These are phyloP conservation scores for Gracilaria vermiculophylla DNA, from an alignment of 23 red algal genomes.

Conservation along the genomic window DNA sequence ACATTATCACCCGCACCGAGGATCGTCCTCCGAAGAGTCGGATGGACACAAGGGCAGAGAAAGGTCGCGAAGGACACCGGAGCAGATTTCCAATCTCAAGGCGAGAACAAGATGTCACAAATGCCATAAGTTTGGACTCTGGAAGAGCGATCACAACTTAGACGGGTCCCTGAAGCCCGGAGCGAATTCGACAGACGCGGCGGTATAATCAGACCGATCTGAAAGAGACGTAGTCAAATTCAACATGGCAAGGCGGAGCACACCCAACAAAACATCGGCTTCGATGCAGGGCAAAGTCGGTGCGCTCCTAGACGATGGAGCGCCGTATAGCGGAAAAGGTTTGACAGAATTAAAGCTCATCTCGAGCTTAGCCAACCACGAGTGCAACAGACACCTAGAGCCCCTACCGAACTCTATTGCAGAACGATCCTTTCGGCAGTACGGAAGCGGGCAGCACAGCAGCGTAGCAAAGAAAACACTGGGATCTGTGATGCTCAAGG, in stretches of 20 bases:
- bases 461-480: background rate
- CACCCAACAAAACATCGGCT: background rate
- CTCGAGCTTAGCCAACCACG: background rate
- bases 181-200: no score
- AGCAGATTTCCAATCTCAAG: no score
- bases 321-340: conserved; percentile 15
- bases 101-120: no score
- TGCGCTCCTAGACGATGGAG: conserved; percentile 7
- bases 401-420: background rate
- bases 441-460: background rate
- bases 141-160: background rate
- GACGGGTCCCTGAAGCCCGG: background rate
- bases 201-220: no score
- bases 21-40: no score
- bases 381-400: background rate
- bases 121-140: no score
- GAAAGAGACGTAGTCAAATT: background rate
- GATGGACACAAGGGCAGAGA: no score
- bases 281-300: no score
- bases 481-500: background rate
- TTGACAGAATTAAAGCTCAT: background rate
- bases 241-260: background rate
- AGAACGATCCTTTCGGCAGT: background rate
- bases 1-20: background rate
- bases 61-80: no score